Conservation (phyloP, 2,329 filamentous ascomycete genomes). For the Fusarium longipes region DNA sequence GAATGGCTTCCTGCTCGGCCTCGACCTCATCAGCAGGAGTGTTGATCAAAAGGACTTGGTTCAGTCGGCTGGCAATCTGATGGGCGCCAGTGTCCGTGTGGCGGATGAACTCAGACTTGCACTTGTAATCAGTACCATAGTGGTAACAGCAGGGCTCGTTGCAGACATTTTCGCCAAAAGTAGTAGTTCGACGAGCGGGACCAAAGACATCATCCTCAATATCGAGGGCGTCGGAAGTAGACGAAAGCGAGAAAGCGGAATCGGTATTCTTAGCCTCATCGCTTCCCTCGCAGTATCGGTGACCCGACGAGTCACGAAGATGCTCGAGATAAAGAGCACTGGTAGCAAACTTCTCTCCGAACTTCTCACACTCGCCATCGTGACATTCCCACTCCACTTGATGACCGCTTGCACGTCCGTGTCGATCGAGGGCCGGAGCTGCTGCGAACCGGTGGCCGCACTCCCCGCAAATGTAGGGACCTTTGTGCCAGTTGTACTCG, state of each 20-base stretch:
- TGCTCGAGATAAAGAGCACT: conserved; percentile 18
- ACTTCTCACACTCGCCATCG: conserved; percentile 7
- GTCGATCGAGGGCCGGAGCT: conserved; percentile 34
- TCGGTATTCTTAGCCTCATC: not conserved
- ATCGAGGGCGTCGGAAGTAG: not conserved
- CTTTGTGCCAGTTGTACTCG: conserved; percentile 41
- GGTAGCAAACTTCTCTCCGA: conserved; percentile 2
- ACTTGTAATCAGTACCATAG: conserved; percentile 28
- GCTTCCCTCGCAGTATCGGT: not conserved
- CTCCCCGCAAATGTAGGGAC: conserved; percentile 37
- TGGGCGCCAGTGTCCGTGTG: conserved; percentile 22
- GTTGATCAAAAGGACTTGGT: conserved; percentile 2
- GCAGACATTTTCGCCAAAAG: conserved; percentile 6
- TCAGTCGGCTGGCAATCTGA: conserved; percentile 29
- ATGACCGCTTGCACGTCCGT: conserved; percentile 28
- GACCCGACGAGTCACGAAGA: not conserved
- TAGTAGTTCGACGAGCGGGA: not conserved
- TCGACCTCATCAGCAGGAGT: not conserved
- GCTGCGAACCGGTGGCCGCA: conserved; percentile 41
- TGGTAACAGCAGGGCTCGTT: conserved; percentile 34
- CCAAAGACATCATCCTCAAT: not conserved
- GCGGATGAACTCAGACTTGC: conserved; percentile 28
- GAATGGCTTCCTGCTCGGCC: conserved; percentile 36
- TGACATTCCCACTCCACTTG: conserved; percentile 19
- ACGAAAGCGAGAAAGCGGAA: not conserved